A percentile compares a stretch with the other conserved stretches of the same genome.
These are phyloP conservation scores for Colletotrichum lentis DNA, from an alignment of 2,329 filamentous ascomycete genomes.

Conservation along the genomic window DNA sequence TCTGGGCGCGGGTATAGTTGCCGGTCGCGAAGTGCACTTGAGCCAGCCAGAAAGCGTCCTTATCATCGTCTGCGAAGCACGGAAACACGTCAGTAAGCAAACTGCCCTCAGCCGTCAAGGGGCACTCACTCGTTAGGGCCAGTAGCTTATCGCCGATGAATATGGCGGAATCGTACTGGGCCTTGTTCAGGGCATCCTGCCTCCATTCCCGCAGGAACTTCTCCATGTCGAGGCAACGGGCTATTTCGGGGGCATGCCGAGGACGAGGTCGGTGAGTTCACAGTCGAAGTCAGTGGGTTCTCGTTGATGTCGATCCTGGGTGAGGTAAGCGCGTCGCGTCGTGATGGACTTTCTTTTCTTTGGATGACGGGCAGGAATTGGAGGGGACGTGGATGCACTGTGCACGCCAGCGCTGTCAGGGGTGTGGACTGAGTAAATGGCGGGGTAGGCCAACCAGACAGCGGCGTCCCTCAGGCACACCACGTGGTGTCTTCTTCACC, in stretches of 20 bases:
- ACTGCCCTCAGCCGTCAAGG: no score
- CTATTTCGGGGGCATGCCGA: conserved; percentile 29
- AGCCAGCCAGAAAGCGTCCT: conserved; percentile 97
- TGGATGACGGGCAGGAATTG: conserved; percentile 32
- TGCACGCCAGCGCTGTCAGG: conserved; percentile 26
- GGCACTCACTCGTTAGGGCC: conserved; percentile 81
- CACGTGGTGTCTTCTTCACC: conserved; percentile 21
- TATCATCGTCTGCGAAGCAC: conserved; percentile 75
- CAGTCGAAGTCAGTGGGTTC: neutral
- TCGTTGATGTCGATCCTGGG: conserved; percentile 31
- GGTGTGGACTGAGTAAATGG: conserved; percentile 38
- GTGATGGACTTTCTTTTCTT: conserved; percentile 36
- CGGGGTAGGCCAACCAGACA: conserved; percentile 36
- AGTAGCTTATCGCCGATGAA: conserved; percentile 97
- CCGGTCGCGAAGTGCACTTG: conserved; percentile 96
- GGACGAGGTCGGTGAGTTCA: neutral
- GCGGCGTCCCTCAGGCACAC: conserved; percentile 29
- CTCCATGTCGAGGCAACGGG: conserved; percentile 70
- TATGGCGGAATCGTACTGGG: conserved; percentile 95
- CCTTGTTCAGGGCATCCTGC: conserved; percentile 93
- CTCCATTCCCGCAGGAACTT: conserved; percentile 92
- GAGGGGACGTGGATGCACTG: conserved; percentile 36
- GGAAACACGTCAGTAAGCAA: neutral
- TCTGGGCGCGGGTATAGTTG: conserved; percentile 91
- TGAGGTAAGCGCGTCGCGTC: conserved; percentile 37